Evolutionary conservation across 257 asterid species (phyloP).

Genomic region (Fraxinus quadrangulata): DNA sequence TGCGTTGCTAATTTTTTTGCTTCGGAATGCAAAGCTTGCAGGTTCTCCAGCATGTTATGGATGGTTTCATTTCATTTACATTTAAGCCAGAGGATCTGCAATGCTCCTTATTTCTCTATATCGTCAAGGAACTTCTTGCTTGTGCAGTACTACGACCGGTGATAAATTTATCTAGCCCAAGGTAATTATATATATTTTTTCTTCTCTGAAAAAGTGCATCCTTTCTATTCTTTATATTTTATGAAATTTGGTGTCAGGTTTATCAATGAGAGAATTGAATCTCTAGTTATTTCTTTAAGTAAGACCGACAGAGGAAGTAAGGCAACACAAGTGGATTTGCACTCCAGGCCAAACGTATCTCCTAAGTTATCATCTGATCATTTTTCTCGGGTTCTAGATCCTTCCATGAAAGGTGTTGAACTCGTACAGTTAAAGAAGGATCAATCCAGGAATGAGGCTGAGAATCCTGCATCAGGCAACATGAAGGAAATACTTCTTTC

Average conservation of each 20-base stretch:
- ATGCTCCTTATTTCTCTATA: constrained; percentile 76
- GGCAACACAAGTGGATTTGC: constrained; percentile 40
- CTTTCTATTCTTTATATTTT: constrained; percentile 35
- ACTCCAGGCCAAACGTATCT: constrained; percentile 47
- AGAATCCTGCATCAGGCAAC: constrained; percentile 40
- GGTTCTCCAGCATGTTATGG: constrained; percentile 98
- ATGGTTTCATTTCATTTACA: constrained; percentile 76
- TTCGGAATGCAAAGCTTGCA: constrained; percentile 36
- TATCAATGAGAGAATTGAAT: constrained; percentile 91
- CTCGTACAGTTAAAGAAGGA: constrained; percentile 84
- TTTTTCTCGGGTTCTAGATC: constrained; percentile 60
- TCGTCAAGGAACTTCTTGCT: constrained; percentile 87
- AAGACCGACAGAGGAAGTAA: constrained; percentile 61
- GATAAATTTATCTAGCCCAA: constrained; percentile 86
- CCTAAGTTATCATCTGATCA: constrained; percentile 47
- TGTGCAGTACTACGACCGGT: constrained; percentile 93
- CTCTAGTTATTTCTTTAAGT: constrained; percentile 55
- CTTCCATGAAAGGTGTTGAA: constrained; percentile 84
- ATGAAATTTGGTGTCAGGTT: constrained; percentile 64
- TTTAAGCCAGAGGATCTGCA: constrained; percentile 77
- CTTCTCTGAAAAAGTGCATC: constrained; percentile 23
- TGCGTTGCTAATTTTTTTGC: constrained; percentile 20
- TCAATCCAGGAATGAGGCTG: constrained; percentile 36
- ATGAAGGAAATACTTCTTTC: constrained; percentile 43
- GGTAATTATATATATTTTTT: constrained; percentile 42